Evolutionary conservation across 75 land plant species (phyloP), one percentile per base, ranked within the genome.

Genomic region (Selaginella tamariscina): DNA sequence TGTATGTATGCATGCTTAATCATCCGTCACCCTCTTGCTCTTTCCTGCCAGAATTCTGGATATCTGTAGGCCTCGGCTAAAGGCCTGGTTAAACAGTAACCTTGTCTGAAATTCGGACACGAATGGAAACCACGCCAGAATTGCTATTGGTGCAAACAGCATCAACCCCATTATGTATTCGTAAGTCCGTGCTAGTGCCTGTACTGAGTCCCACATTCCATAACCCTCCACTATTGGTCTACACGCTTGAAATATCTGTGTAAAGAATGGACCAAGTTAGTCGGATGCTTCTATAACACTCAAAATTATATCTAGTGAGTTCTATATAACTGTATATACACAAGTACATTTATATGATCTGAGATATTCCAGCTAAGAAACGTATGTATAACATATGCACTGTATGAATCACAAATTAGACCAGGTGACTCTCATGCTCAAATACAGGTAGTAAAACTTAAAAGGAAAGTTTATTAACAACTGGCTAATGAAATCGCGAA

Each of bases 91-190:
- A 82, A 89, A 93, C 1, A 93, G 77, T 8, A 93, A 76, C 64
- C 96, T 77, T 9, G 96, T 87, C 68, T 94, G 98, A 81, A 94
- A 94, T 71, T 94, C 98, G 0, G 96, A 87, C 1, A 94, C 91
- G 55, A 94, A 94, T 2, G 98, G 98, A 76, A 89, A 94, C 98
- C 98, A 94, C 0, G 98, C 90, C 26, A 94, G 80, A 49, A 83
- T 56, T 5, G 91, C 96, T 2, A 94, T 70, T 1, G 98, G 98
- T 2, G 81, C 65, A 56, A 94, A 85, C 30, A 94, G 77, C 5
- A 83, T 22, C 1, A 83, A 74, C 39, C 91, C 98, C 91, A 89
- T 88, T 21, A 87, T 55, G 76, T 78, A 85, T 55, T 94, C 98
- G 69, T 94, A 94, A 0, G 80, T 87, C 67, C 96, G 83, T 2